Evolutionary conservation across 2,329 filamentous ascomycete genomes (phyloP).

Genomic region (Venturiaceae sp.): DNA sequence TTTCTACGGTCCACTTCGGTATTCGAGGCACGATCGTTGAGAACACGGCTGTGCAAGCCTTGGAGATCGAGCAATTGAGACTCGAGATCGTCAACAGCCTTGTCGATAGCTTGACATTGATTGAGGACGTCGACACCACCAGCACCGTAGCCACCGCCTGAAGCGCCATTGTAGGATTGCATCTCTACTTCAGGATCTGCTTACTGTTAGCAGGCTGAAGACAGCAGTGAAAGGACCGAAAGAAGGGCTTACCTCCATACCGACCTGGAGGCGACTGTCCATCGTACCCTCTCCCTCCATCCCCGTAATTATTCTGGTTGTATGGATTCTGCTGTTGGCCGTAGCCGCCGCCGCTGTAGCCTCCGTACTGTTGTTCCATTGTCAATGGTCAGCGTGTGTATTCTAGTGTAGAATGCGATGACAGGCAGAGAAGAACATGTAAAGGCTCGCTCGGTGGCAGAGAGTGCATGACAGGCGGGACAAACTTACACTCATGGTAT

Average conservation of each 20-base stretch:
- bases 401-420: neutral
- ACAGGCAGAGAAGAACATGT: neutral
- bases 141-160: constrained; percentile 2
- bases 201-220: constrained; percentile 11
- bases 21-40: constrained; percentile 59
- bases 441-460: neutral
- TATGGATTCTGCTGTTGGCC: constrained; percentile 32
- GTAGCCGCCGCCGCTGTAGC: constrained; percentile 22
- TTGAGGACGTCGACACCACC: constrained; percentile 50
- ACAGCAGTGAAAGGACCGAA: constrained; percentile 15
- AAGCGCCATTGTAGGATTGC: constrained; percentile 42
- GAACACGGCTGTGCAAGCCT: constrained; percentile 58
- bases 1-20: constrained; percentile 59
- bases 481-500: constrained; percentile 7
- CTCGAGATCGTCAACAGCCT: constrained; percentile 66
- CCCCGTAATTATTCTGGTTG: constrained; percentile 21
- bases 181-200: constrained; percentile 56
- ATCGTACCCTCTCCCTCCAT: constrained; percentile 33
- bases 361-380: constrained; percentile 5
- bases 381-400: neutral
- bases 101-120: constrained; percentile 72
- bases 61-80: constrained; percentile 62
- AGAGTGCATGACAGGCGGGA: neutral
- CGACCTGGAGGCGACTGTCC: constrained; percentile 45
- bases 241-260: constrained; percentile 19